These are phyloP conservation scores for Ilex paraguariensis DNA, from an alignment of 305 asterid species.

Conservation along the genomic window DNA sequence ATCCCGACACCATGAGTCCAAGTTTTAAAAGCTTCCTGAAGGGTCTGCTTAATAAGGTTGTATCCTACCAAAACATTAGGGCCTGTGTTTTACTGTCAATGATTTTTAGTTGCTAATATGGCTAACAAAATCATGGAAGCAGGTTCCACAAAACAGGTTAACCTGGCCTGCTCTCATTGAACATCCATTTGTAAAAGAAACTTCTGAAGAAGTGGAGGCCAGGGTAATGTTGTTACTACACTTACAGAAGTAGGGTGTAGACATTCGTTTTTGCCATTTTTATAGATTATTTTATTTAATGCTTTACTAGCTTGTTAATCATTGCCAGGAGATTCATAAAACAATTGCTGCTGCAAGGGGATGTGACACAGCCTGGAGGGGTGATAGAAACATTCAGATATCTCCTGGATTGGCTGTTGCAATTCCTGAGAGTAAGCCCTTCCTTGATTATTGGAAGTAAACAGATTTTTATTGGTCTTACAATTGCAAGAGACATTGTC, in stretches of 20 bases:
- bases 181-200: slow-evolving; percentile 88
- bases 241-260: slow-evolving; percentile 7
- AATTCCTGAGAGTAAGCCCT: slow-evolving; percentile 33
- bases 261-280: slow-evolving; percentile 11
- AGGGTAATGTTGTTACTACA: slow-evolving; percentile 24
- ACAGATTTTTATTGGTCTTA: slow-evolving; percentile 16
- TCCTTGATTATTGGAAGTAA: slow-evolving; percentile 9
- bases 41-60: slow-evolving; percentile 95
- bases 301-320: neutral
- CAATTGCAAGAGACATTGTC: slow-evolving; percentile 12
- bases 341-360: slow-evolving; percentile 44
- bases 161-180: slow-evolving; percentile 98
- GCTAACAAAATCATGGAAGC: slow-evolving; percentile 19
- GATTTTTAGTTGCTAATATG: slow-evolving; percentile 10
- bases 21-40: slow-evolving; percentile 79
- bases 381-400: slow-evolving; percentile 41
- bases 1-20: slow-evolving; percentile 90
- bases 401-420: slow-evolving; percentile 41
- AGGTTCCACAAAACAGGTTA: slow-evolving; percentile 92
- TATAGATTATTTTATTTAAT: neutral
- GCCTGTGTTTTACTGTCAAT: neutral
- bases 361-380: slow-evolving; percentile 41
- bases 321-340: slow-evolving; percentile 42
- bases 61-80: slow-evolving; percentile 10
- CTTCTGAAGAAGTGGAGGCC: slow-evolving; percentile 43